Percentiles rank a stretch among this genome's conserved stretches.
Conservation (phyloP, 2,329 filamentous ascomycete species). For the Bretziella fagacearum region DNA sequence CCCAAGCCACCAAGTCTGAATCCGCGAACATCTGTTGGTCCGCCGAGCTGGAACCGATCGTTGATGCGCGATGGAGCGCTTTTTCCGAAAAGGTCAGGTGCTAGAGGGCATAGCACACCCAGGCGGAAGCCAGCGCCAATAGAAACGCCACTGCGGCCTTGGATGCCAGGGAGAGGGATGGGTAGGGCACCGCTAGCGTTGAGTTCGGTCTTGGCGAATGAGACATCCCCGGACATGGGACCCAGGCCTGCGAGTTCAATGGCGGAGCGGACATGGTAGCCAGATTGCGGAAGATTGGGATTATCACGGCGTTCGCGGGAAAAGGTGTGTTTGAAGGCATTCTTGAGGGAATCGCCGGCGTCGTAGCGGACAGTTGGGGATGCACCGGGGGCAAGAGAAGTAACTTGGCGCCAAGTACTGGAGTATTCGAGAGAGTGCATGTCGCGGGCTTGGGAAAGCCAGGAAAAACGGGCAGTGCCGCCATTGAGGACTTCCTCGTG, state of each 20-base stretch:
- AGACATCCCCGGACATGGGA: conserved; percentile 68
- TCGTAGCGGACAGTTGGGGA: conserved; percentile 69
- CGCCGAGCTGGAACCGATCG: conserved; percentile 88
- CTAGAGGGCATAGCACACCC: conserved; percentile 69
- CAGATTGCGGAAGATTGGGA: conserved; percentile 64
- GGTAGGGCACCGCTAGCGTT: conserved; percentile 65
- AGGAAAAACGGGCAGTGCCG: conserved; percentile 58
- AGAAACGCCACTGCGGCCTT: conserved; percentile 58
- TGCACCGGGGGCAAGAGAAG: conserved; percentile 55
- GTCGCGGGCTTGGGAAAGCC: conserved; percentile 47
- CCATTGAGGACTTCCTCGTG: conserved; percentile 82
- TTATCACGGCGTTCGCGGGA: conserved; percentile 67
- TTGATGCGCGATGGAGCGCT: conserved; percentile 64
- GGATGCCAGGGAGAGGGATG: conserved; percentile 51
- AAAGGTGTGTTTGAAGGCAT: conserved; percentile 66
- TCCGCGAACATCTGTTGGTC: conserved; percentile 84
- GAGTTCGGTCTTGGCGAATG: conserved; percentile 84
- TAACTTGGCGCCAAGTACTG: conserved; percentile 75
- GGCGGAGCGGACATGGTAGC: conserved; percentile 62
- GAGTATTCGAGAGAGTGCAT: conserved; percentile 67
- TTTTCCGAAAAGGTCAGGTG: conserved; percentile 31
- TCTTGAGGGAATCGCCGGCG: conserved; percentile 83
- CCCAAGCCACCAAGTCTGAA: conserved; percentile 83
- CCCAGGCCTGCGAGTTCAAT: conserved; percentile 81
- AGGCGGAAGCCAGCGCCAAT: conserved; percentile 67